phyloP scores from a whole-genome alignment of 2,329 filamentous ascomycete genomes.

The Curvularia sp. region DNA sequence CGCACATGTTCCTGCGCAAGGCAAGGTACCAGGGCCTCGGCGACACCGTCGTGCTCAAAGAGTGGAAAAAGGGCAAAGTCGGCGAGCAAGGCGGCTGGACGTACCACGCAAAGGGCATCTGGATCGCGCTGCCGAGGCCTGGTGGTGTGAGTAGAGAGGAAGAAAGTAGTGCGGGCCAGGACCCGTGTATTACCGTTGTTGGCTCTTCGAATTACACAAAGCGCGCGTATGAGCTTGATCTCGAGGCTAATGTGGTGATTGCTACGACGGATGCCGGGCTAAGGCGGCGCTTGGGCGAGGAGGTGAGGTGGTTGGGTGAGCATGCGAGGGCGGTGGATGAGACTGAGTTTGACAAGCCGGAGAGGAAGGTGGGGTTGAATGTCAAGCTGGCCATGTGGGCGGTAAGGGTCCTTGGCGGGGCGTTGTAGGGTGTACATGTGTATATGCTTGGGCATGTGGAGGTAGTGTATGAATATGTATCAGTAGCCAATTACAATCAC shows the following conservation, averaged over 20 bases:
- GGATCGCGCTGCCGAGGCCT: constrained; percentile 62
- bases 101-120: constrained; percentile 96
- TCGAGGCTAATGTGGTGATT: constrained; percentile 87
- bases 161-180: constrained; percentile 37
- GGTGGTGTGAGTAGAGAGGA: not conserved
- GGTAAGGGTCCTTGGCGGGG: constrained; percentile 83
- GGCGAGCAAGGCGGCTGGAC: constrained; percentile 88
- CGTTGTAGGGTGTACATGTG: constrained; percentile 67
- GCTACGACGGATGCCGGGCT: constrained; percentile 78
- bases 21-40: constrained; percentile 62
- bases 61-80: constrained; percentile 86
- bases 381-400: constrained; percentile 95
- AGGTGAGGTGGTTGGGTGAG: constrained; percentile 81
- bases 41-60: constrained; percentile 74
- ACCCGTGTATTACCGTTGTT: constrained; percentile 80
- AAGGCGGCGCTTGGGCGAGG: constrained; percentile 75
- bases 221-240: constrained; percentile 87
- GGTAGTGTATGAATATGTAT: constrained; percentile 1
- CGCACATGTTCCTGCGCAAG: constrained; percentile 77
- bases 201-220: constrained; percentile 97
- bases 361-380: constrained; percentile 83
- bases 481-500: not conserved
- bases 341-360: constrained; percentile 80
- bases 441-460: not conserved
- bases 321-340: constrained; percentile 72